These are phyloP conservation scores for Phytophthora cajani DNA, from an alignment of 352 stramenopile genomes.

Conservation along the genomic window DNA sequence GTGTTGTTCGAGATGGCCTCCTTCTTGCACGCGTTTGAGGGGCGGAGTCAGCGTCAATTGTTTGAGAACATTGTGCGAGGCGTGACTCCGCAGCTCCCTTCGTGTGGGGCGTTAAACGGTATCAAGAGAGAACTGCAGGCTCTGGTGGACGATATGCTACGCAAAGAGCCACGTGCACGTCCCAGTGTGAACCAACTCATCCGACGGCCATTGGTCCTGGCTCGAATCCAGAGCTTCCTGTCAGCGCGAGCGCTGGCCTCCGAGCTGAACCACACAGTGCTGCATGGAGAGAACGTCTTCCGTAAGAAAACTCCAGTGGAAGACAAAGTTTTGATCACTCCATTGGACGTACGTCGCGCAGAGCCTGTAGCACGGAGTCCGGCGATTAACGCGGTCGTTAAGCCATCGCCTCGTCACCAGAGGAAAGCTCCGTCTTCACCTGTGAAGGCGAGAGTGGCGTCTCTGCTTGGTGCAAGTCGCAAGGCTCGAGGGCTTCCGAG, in stretches of 20 bases:
- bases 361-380: constrained; percentile 13
- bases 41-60: constrained; percentile 75
- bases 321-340: constrained; percentile 2
- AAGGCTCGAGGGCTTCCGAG: constrained; percentile 23
- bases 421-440: constrained; percentile 9
- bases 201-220: constrained; percentile 57
- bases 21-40: constrained; percentile 91
- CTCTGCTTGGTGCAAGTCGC: constrained; percentile 24
- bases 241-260: constrained; percentile 55
- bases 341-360: constrained; percentile 14
- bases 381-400: background rate
- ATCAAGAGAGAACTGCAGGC: constrained; percentile 36
- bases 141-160: constrained; percentile 64
- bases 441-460: constrained; percentile 15
- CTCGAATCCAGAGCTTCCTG: constrained; percentile 71
- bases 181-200: constrained; percentile 76
- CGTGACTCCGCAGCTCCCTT: constrained; percentile 18
- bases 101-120: constrained; percentile 14
- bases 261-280: constrained; percentile 75
- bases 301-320: constrained; percentile 30
- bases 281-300: constrained; percentile 79
- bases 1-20: constrained; percentile 94
- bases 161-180: constrained; percentile 61
- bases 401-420: constrained; percentile 7
- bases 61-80: constrained; percentile 75